Base-by-base conservation (phyloP, 2,329 filamentous ascomycete genomes). In the Trichophyton mentagrophytes region DNA sequence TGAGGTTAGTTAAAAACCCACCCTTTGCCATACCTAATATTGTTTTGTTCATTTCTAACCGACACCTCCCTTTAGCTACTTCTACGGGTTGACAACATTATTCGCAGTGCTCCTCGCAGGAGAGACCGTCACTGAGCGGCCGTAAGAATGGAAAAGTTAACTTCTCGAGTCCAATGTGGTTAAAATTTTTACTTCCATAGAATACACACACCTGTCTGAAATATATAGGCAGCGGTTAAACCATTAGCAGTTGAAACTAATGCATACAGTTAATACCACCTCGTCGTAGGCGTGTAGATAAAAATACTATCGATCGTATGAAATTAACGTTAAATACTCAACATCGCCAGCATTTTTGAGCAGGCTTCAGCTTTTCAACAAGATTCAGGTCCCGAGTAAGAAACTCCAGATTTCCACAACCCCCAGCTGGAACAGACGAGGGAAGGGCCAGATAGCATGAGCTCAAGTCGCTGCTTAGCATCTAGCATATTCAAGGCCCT, bases 71-170 rank as follows among this genome's bases (percentile, higher is more conserved):
- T 56, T 63, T 61, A 92, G 88, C 80, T 97, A 66, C 82, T 99
- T 65, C 80, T 99, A 66, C 84, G 93, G 72, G 93, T 99, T 59
- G 93, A 99, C 78, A 93, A 97, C 75, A 99, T 99, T 74, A 97
- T 99, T 73, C 86, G 92, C 64, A 89, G 90, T 58, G 93, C 93
- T 59, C 93, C 93, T 59, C 82, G 93, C 72, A 85, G 83, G 77
- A 82, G 90, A 64, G 88, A 92, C 74, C 83, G 88, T 68, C 86
- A 87, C 80, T 89, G 77, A 25, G 13, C 27, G 13, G 13, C 49
- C 15, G 33, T 53, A 30, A 3, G 17, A 8, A n/a, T 30, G 13
- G 11, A 30, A 53, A 27, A 30, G 22, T 22, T 30, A 22, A 33
- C 9, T 20, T 20, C 9, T 53, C n/a, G 49, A 53, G 9, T 33